Conservation (phyloP, 441 rosid genomes). For the Gossypium gossypioides region DNA sequence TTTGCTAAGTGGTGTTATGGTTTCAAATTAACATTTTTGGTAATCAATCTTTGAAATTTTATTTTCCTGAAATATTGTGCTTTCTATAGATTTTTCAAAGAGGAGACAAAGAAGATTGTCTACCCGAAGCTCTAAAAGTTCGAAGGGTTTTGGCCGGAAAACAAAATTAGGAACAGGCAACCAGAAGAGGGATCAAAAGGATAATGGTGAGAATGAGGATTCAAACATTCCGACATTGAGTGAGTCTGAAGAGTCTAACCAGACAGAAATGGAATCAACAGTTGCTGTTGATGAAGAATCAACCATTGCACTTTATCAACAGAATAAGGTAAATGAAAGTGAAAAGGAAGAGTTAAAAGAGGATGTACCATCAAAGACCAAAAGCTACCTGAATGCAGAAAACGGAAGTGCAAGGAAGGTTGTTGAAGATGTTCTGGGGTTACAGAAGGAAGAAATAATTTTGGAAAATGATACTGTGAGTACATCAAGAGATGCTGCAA, state of each 20-base stretch:
- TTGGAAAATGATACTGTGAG: constrained; percentile 13
- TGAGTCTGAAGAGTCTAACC: constrained; percentile 21
- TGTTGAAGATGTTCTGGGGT: constrained; percentile 18
- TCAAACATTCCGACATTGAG: constrained; percentile 25
- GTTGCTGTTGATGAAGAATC: constrained; percentile 27
- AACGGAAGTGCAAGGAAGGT: constrained; percentile 27
- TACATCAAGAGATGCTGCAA: constrained; percentile 5
- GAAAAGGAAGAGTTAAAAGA: constrained; percentile 13
- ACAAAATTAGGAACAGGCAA: constrained; percentile 34
- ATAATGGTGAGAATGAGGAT: constrained; percentile 34
- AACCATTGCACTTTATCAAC: constrained; percentile 22
- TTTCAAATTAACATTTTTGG: background rate
- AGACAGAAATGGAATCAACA: constrained; percentile 23
- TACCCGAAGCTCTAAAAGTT: constrained; percentile 38
- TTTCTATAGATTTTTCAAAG: constrained; percentile 55
- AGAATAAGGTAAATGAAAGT: constrained; percentile 21
- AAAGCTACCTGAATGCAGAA: constrained; percentile 16
- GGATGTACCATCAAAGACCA: constrained; percentile 13
- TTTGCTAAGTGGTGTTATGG: constrained; percentile 9
- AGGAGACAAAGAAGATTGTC: constrained; percentile 48
- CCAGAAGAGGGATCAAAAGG: constrained; percentile 39
- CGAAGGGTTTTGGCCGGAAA: constrained; percentile 46
- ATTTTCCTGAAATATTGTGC: background rate
- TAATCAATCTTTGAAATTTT: constrained; percentile 4
- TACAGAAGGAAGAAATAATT: constrained; percentile 17